phyloP scores from a whole-genome alignment of 2,329 filamentous ascomycete species.

The Blumeria graminis region DNA sequence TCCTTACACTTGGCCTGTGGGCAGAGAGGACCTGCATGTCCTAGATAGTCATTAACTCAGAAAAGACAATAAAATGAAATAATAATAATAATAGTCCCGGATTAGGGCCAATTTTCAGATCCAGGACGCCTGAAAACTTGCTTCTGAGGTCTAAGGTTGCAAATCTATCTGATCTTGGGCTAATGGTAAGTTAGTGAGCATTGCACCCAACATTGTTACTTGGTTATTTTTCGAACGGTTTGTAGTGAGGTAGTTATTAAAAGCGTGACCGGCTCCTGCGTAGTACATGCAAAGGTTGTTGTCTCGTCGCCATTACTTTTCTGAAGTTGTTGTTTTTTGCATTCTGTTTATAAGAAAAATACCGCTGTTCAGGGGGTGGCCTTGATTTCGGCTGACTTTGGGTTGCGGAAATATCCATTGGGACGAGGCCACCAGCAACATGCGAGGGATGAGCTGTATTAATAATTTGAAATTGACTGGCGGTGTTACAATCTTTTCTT shows the following conservation, averaged over 20 bases:
- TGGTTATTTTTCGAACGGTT: not conserved
- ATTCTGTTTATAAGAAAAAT: not conserved
- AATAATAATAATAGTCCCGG: not conserved
- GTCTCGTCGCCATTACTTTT: not conserved
- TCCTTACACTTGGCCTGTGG: too few relatives aligned
- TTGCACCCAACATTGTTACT: too few relatives aligned
- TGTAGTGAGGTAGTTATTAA: not conserved
- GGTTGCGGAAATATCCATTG: not conserved
- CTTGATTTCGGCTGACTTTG: not conserved
- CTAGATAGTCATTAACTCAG: too few relatives aligned
- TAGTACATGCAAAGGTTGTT: not conserved
- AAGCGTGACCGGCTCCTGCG: not conserved
- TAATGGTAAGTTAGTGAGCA: too few relatives aligned
- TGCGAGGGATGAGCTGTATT: not conserved
- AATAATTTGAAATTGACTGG: not conserved
- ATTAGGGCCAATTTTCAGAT: not conserved
- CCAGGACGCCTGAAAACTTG: not conserved
- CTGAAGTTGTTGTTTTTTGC: not conserved
- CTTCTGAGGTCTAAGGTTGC: not conserved
- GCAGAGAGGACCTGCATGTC: too few relatives aligned
- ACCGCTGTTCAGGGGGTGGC: not conserved
- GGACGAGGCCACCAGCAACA: not conserved
- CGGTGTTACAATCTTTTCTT: not conserved
- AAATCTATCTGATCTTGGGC: too few relatives aligned
- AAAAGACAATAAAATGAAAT: too few relatives aligned